phyloP scores from a whole-genome alignment of 768 basidiomycete genomes.

The Tylopilus sp. region DNA sequence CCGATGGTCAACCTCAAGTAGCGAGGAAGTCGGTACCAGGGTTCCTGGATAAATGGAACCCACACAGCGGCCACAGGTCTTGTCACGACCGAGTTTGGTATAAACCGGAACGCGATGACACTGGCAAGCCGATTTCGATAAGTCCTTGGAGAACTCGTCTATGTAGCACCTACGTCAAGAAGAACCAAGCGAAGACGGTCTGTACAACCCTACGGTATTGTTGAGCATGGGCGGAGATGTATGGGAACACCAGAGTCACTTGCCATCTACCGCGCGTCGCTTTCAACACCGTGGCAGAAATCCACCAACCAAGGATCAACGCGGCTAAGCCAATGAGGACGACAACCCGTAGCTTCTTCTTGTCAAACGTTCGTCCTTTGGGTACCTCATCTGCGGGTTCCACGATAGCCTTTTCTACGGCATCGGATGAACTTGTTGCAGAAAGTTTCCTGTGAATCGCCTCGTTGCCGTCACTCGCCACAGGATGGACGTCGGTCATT shows the following conservation, averaged over 20 bases:
- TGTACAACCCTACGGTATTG: constrained; percentile 61
- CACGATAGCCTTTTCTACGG: constrained; percentile 18
- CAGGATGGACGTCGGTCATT: constrained; percentile 19
- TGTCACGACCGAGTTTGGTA: constrained; percentile 67
- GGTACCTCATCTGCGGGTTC: constrained; percentile 6
- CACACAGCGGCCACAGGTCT: constrained; percentile 72
- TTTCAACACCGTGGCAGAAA: constrained; percentile 63
- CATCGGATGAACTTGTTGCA: constrained; percentile 11
- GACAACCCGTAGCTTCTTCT: constrained; percentile 36
- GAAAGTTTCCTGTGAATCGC: constrained; percentile 21
- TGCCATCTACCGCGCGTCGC: constrained; percentile 77
- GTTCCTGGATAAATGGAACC: constrained; percentile 59
- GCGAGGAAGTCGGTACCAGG: constrained; percentile 63
- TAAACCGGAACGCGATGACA: constrained; percentile 81
- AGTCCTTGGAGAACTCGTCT: not conserved
- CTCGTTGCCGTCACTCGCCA: constrained; percentile 1
- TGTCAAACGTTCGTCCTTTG: constrained; percentile 4
- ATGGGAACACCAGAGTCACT: constrained; percentile 9
- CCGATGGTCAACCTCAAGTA: constrained; percentile 58
- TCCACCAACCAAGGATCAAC: constrained; percentile 83
- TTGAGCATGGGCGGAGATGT: not conserved
- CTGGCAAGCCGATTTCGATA: constrained; percentile 30
- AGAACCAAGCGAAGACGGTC: constrained; percentile 80
- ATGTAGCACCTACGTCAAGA: constrained; percentile 53
- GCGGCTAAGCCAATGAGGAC: constrained; percentile 51